A percentile compares a stretch with the other conserved stretches of the same genome.
These are phyloP conservation scores for Monosporozyma servazzii DNA, from an alignment of 805 yeast genomes.

Conservation along the genomic window DNA sequence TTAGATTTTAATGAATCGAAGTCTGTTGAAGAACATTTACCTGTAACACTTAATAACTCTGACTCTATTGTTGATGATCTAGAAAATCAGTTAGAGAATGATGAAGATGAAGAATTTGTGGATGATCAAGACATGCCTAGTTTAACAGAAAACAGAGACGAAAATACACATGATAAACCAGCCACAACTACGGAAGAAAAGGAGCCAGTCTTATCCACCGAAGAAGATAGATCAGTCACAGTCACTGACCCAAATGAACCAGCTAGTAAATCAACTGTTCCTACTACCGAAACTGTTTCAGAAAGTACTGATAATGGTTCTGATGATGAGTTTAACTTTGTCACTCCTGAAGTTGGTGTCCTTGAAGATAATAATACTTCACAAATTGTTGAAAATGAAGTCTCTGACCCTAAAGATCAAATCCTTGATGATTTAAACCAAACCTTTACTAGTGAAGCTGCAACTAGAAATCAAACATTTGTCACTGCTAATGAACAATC, in stretches of 20 bases:
- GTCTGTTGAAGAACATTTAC: neutral
- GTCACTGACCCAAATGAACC: neutral
- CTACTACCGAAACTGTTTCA: neutral
- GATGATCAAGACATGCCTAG: neutral
- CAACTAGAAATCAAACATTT: neutral
- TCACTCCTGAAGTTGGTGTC: neutral
- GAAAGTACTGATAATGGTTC: neutral
- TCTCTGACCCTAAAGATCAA: neutral
- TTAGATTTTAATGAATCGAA: neutral
- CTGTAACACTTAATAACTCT: neutral
- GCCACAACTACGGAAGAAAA: neutral
- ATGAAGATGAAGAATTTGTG: neutral
- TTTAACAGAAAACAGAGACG: neutral
- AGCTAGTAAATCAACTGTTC: neutral
- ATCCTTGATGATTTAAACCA: neutral
- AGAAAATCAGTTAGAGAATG: neutral
- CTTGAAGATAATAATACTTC: neutral
- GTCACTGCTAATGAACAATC: neutral
- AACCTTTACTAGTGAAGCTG: neutral
- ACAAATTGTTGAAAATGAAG: neutral
- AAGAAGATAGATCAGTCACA: neutral
- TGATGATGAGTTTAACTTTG: neutral
- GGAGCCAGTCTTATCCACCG: too few species aligned
- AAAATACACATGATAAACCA: neutral
- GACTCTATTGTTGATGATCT: neutral